These are phyloP conservation scores for Salvia miltiorrhiza DNA, from an alignment of 257 asterid genomes.

Conservation along the genomic window DNA sequence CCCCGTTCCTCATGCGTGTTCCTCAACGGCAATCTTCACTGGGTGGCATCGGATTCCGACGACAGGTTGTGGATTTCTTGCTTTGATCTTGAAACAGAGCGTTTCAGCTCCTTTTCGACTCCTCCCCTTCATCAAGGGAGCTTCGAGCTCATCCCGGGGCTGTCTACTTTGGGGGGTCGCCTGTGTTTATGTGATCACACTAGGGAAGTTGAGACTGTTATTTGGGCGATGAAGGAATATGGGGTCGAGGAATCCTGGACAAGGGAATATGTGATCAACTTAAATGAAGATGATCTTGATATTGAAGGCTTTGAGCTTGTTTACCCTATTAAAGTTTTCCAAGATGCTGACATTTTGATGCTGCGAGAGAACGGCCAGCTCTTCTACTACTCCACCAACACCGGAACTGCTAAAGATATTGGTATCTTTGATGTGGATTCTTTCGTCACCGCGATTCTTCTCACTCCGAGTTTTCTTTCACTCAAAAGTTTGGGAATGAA, in stretches of 20 bases:
- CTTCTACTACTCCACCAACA: conserved; percentile 24
- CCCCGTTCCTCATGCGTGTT: background rate
- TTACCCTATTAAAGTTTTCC: conserved; percentile 1
- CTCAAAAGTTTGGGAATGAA: conserved; percentile 23
- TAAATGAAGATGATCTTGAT: background rate
- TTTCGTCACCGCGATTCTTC: background rate
- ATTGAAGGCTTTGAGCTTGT: background rate
- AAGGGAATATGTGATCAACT: background rate
- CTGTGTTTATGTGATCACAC: conserved; percentile 6
- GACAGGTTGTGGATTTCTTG: conserved; percentile 18
- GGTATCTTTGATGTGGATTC: background rate
- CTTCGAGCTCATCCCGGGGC: background rate
- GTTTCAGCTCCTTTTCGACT: background rate
- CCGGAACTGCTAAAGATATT: background rate
- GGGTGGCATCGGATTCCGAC: conserved; percentile 16
- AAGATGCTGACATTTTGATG: conserved; percentile 3
- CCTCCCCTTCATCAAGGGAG: conserved; percentile 14
- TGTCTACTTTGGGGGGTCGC: conserved; percentile 22
- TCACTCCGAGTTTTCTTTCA: conserved; percentile 31
- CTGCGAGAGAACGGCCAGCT: background rate
- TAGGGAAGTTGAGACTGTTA: background rate
- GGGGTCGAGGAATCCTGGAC: conserved; percentile 3
- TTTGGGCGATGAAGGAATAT: conserved; percentile 3
- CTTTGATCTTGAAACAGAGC: conserved; percentile 33
- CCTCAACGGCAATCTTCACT: background rate